Evolutionary conservation across 176 grass and related monocot species (phyloP), one percentile per base, ranked within the genome.

Genomic region (Oryza brachyantha): DNA sequence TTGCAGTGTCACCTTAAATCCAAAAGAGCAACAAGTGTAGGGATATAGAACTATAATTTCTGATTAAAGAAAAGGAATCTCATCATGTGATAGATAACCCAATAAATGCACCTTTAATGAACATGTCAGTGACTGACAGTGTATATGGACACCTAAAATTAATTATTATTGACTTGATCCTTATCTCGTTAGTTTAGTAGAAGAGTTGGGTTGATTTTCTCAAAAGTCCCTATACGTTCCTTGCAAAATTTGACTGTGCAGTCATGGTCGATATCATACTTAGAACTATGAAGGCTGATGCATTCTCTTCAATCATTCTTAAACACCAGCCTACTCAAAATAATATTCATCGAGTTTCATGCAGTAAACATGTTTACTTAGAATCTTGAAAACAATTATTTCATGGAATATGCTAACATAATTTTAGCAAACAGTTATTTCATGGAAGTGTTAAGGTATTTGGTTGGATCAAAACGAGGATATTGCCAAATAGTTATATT

Each of bases 81-180:
- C 65, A 65, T 0, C 1, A 46, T 72, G 17, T 37, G 38, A 13
- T 72, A 43, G 17, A n/a, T 66, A 66, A 71, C n/a, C 59, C 73
- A 59, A 32, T 60, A 60, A 17, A 73, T 64, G 25, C 29, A 61
- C 24, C 35, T 74, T 16, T 14, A 24, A 75, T 61, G 74, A 13
- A 67, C 24, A 45, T 88, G 29, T 60, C 24, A 61, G 46, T 38
- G 41, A 73, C 37, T 63, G 68, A 41, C 58, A 82, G 24, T 66
- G 17, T 8, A 55, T 42, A 28, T 27, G 65, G 65, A 40, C 64
- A 77, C 37, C 46, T 79, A 61, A 40, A 54, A 72, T 36, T n/a
- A n/a, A 82, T 19, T n/a, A n/a, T 13, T 78, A 19, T 65, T 42
- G 17, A 60, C 19, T 70, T 48, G 46, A 73, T 83, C 28, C 6